Conservation (phyloP, 2,329 filamentous ascomycete genomes). For the Arthrocladium fulminans region DNA sequence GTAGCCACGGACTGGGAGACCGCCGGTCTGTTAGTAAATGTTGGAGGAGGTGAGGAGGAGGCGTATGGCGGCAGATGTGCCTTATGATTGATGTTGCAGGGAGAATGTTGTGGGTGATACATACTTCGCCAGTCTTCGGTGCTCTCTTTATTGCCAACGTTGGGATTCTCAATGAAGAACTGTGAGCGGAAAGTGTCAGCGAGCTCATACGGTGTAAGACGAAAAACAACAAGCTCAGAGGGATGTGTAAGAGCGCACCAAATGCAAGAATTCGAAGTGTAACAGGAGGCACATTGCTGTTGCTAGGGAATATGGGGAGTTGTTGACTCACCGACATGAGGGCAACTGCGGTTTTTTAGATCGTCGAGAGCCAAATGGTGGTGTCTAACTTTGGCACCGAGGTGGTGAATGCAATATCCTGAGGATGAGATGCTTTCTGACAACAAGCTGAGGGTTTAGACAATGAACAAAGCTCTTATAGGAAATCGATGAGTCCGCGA, state of each 20-base stretch:
- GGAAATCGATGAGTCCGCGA: too few relatives aligned
- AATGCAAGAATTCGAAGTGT: neutral
- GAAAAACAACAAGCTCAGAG: neutral
- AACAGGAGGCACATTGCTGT: neutral
- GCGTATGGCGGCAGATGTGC: neutral
- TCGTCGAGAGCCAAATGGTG: too few relatives aligned
- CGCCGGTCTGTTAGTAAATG: too few relatives aligned
- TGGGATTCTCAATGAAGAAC: constrained; percentile 72
- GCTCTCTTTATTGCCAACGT: constrained; percentile 63
- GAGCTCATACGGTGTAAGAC: neutral
- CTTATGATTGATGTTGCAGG: neutral
- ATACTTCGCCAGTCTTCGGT: constrained; percentile 78
- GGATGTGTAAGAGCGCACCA: neutral
- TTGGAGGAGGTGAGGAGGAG: neutral
- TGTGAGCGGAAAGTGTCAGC: constrained; percentile 23
- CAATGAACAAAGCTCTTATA: too few relatives aligned
- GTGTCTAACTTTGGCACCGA: too few relatives aligned
- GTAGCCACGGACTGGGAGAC: constrained; percentile 84
- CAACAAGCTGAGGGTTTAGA: too few relatives aligned
- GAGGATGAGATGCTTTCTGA: too few relatives aligned
- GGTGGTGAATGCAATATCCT: too few relatives aligned
- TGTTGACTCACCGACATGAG: constrained; percentile 8
- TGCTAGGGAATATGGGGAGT: too few relatives aligned
- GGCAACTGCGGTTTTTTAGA: neutral
- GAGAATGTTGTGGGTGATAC: constrained; percentile 25